Evolutionary conservation across 73 alveolate genomes (phyloP), one percentile per base, ranked within the genome.

Genomic region (Paramecium primaurelia): DNA sequence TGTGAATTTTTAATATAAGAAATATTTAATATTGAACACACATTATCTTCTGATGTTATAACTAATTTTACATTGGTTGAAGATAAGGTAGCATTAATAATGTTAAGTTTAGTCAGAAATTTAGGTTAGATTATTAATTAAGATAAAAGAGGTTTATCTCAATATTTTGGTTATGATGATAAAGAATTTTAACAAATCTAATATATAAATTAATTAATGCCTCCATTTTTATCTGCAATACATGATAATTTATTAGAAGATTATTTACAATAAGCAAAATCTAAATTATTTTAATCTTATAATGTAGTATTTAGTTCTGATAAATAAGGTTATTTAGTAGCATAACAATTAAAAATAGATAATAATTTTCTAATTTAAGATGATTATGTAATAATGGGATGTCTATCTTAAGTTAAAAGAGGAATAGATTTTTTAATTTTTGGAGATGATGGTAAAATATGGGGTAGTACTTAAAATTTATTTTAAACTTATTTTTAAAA

Each of bases 1-100:
- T 80, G 91, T 44, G 91, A 80, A 80, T 26, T 28, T 26, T 10
- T 64, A 42, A 80, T 80, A 42, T n/a, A 47, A 40, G 91, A 80
- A 45, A 47, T 80, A n/a, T 47, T 80, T 4, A 80, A 25, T 44
- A 45, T 44, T 22, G 91, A 80, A 45, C 91, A 80, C 14, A 45
- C 91, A 42, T 34, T 26, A 18, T 80, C 71, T 40, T 26, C 49
- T 1, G 75, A 80, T 44, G 36, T 80, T 42, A 45, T 80, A 2
- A 80, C 44, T 9, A 80, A 80, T 28, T 47, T 26, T 40, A 80
- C 49, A 80, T 42, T 80, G 14, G 42, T 80, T 11, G 75, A 80
- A 26, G 75, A 80, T 6, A 45, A 49, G 45, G 75, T 80, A 22
- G 75, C 73, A 1, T 47, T 80, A 25, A 80, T 80, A 25, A 45